Evolutionary conservation across 257 asterid species (phyloP).

Genomic region (Anisodus tanguticus): DNA sequence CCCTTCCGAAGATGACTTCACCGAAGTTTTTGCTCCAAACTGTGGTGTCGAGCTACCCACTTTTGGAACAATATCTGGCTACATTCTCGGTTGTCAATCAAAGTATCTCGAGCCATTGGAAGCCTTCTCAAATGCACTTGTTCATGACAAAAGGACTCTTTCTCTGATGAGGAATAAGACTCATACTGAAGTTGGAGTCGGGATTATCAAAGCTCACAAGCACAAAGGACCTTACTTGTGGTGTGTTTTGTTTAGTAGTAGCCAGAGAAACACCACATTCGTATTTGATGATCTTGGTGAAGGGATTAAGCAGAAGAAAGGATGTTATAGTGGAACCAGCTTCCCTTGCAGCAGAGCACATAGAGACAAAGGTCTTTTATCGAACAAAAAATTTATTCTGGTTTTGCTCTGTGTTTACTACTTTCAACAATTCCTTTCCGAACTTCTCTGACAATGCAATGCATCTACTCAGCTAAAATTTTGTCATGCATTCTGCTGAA

Average conservation of each 20-base stretch:
- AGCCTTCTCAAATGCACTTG: slow-evolving; percentile 56
- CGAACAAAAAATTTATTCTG: slow-evolving; percentile 23
- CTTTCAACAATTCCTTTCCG: slow-evolving; percentile 26
- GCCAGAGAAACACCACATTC: slow-evolving; percentile 55
- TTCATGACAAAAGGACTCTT: slow-evolving; percentile 48
- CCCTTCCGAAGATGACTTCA: slow-evolving; percentile 70
- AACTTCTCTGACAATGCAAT: slow-evolving; percentile 8
- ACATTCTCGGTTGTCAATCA: slow-evolving; percentile 61
- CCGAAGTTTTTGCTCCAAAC: slow-evolving; percentile 78
- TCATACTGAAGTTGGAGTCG: slow-evolving; percentile 65
- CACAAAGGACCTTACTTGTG: slow-evolving; percentile 79
- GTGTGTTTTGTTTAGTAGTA: slow-evolving; percentile 71
- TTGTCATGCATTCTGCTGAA: background rate
- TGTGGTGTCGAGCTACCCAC: slow-evolving; percentile 90
- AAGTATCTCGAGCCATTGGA: slow-evolving; percentile 55
- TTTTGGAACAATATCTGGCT: slow-evolving; percentile 63
- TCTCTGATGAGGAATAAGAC: slow-evolving; percentile 52
- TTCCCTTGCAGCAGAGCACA: slow-evolving; percentile 58
- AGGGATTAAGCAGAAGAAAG: slow-evolving; percentile 77
- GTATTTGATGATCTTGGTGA: slow-evolving; percentile 78
- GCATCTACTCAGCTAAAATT: background rate
- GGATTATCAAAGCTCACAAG: slow-evolving; percentile 56
- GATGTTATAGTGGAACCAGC: slow-evolving; percentile 75
- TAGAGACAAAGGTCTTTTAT: slow-evolving; percentile 34
- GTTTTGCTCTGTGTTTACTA: slow-evolving; percentile 34